These are phyloP conservation scores for Lachnellula arida DNA, from an alignment of 2,329 filamentous ascomycete genomes.

Conservation along the genomic window DNA sequence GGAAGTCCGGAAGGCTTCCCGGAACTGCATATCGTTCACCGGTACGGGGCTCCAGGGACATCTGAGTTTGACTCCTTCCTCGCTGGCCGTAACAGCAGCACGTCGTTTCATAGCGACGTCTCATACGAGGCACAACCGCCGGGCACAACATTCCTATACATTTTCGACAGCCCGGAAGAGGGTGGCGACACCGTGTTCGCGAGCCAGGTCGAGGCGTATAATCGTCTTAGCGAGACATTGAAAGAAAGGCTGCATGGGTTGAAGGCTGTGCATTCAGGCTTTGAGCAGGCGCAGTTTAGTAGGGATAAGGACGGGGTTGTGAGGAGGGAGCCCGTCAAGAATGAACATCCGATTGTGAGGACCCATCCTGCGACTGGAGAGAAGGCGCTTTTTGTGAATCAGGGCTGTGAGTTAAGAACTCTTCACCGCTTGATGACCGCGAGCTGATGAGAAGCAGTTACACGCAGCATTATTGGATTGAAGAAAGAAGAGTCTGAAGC, in stretches of 20 bases:
- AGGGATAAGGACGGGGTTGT: slow-evolving; percentile 62
- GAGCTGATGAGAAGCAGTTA: slow-evolving; percentile 46
- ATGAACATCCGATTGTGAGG: slow-evolving; percentile 69
- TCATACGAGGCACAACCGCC: slow-evolving; percentile 83
- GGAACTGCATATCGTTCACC: slow-evolving; percentile 71
- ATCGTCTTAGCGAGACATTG: slow-evolving; percentile 65
- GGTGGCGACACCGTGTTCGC: slow-evolving; percentile 82
- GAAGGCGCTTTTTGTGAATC: slow-evolving; percentile 76
- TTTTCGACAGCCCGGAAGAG: slow-evolving; percentile 71
- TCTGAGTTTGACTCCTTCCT: slow-evolving; percentile 56
- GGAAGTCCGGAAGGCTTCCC: slow-evolving; percentile 67
- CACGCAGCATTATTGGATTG: slow-evolving; percentile 69
- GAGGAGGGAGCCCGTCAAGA: slow-evolving; percentile 68
- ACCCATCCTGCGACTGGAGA: slow-evolving; percentile 76
- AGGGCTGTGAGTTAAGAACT: slow-evolving; percentile 58
- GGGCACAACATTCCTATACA: slow-evolving; percentile 80
- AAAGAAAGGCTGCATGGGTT: slow-evolving; percentile 73
- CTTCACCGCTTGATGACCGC: not conserved
- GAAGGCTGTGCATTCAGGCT: slow-evolving; percentile 71
- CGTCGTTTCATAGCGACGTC: slow-evolving; percentile 84
- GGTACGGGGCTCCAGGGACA: slow-evolving; percentile 53
- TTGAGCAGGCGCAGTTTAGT: slow-evolving; percentile 70
- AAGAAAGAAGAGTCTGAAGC: slow-evolving; percentile 82
- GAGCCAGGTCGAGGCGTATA: slow-evolving; percentile 73
- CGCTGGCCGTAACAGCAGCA: slow-evolving; percentile 63